phyloP scores from a whole-genome alignment of 768 basidiomycete species.

The Hygrocybe coccinea region DNA sequence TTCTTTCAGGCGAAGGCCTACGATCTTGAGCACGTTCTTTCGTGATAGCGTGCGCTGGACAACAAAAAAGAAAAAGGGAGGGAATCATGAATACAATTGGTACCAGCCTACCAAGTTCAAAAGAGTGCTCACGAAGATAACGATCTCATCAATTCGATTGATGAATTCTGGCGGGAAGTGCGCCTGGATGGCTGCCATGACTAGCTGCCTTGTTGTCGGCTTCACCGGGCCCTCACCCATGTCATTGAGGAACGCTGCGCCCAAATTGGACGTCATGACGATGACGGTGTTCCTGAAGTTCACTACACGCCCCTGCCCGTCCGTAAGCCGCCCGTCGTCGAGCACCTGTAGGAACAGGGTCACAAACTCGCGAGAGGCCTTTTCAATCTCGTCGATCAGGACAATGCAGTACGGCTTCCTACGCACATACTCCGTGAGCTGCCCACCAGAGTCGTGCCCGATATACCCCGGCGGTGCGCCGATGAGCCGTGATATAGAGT shows the following conservation, averaged over 20 bases:
- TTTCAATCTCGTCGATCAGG: constrained; percentile 87
- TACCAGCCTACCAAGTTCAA: constrained; percentile 20
- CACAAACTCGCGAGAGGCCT: constrained; percentile 66
- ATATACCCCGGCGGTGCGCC: constrained; percentile 81
- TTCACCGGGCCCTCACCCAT: constrained; percentile 68
- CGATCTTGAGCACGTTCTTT: constrained; percentile 74
- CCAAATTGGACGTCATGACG: constrained; percentile 92
- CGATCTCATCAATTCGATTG: constrained; percentile 83
- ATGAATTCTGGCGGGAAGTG: constrained; percentile 94
- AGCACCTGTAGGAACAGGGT: constrained; percentile 69
- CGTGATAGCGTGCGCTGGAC: constrained; percentile 80
- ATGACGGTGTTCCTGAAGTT: constrained; percentile 91
- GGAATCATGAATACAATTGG: constrained; percentile 24
- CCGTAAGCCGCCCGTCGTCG: constrained; percentile 88
- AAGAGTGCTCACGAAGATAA: constrained; percentile 59
- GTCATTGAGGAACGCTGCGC: constrained; percentile 70
- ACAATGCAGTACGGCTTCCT: constrained; percentile 87
- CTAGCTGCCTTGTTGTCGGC: constrained; percentile 53
- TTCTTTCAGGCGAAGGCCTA: constrained; percentile 83
- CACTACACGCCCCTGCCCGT: constrained; percentile 84
- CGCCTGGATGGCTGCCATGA: constrained; percentile 71
- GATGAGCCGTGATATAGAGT: constrained; percentile 49
- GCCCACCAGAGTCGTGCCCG: constrained; percentile 85
- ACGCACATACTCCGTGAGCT: constrained; percentile 89
- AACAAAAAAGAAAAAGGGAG: no score